Base-by-base conservation (phyloP, 2,329 filamentous ascomycete genomes). In the Penicillium sp. region DNA sequence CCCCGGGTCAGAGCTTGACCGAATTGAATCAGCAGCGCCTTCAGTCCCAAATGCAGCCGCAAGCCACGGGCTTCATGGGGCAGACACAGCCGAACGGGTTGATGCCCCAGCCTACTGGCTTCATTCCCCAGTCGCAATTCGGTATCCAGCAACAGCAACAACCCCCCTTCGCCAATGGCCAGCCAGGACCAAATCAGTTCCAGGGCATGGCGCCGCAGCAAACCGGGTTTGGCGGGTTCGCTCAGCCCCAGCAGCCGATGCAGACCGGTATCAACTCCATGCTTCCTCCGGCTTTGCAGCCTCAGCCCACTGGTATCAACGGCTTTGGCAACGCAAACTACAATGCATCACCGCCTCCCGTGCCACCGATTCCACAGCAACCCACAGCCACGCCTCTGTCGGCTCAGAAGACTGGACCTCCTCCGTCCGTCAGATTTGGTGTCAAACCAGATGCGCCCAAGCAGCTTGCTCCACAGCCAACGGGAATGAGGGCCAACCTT, bases 361-460 rank as follows among this genome's bases (percentile, higher is more conserved):
- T 83, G 24, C 79, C 81, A 25, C 84, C 81, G 10, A 76, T 84
- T 48, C 81, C 81, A 22, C 75, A 81, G 43, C 77, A 85, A 64
- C 80, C 80, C 14, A 77, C 81, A n/a, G 69, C 78, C 41, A 76
- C 83, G 43, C 86, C 88, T 53, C 74, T 92, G 48, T 74, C 86
- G 56, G 83, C 90, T 41, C 90, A 95, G 69, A 86, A 88, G 76
- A 95, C 90, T 8, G 90, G 90, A 0, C 94, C 94, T 6, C 79
- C 92, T 18, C 94, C 94, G 41, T 85, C 90, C 22, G 87, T 99
- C 16, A 84, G 90, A 53, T 99, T 99, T 69, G 94, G 94, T 35
- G 86, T 95, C 31, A 80, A 83, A 51, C 77, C 79, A 25, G 83
- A 85, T 44, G 77, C 84, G 25, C 76, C 85, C 27, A 90, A 91